phyloP scores from a whole-genome alignment of 345 rosid genomes.

The Gossypium australe region DNA sequence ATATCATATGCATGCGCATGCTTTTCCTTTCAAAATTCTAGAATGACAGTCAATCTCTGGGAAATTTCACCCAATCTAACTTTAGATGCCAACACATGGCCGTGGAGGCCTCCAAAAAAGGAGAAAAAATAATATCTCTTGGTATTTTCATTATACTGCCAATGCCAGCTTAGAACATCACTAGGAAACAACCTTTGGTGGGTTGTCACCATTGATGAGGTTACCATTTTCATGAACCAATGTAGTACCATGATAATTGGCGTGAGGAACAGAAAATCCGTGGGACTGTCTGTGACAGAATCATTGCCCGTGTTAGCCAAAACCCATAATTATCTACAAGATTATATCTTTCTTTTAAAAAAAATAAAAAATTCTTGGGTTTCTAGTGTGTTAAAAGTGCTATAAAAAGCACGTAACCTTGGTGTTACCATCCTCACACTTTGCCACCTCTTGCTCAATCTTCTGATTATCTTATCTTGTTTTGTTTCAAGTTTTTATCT shows the following conservation, averaged over 20 bases:
- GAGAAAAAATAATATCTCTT: not conserved
- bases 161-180: not conserved
- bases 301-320: slow-evolving; percentile 13
- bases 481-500: not conserved
- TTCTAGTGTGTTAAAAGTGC: not conserved
- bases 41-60: slow-evolving; percentile 18
- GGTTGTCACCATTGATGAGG: slow-evolving; percentile 1
- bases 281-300: slow-evolving; percentile 14
- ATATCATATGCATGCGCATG: slow-evolving; percentile 20
- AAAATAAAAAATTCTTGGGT: too few relatives aligned
- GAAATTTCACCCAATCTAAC: slow-evolving; percentile 13
- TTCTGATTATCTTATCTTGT: not conserved
- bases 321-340: not conserved
- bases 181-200: not conserved
- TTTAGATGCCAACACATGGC: slow-evolving; percentile 12
- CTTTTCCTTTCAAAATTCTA: not conserved
- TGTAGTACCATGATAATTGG: not conserved
- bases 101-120: not conserved
- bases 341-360: not conserved
- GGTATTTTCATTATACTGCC: not conserved
- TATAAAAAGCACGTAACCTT: not conserved
- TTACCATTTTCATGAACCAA: slow-evolving; percentile 8
- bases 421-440: not conserved
- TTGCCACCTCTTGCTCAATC: not conserved
- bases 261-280: slow-evolving; percentile 9